Conservation (phyloP, 1,284 basidiomycete genomes). For the Marasmius oreades region DNA sequence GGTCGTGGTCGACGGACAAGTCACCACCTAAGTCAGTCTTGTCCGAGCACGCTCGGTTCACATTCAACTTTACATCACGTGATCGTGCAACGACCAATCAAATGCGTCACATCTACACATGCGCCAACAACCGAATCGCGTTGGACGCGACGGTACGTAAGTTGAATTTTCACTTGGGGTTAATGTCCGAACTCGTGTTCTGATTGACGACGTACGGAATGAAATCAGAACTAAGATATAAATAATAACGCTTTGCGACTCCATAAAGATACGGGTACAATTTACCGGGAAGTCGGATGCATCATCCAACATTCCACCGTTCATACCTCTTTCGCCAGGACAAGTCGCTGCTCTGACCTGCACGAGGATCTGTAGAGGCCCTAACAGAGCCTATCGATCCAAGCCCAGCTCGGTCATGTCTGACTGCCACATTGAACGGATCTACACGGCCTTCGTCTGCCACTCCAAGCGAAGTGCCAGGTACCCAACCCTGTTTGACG, state of each 20-base stretch:
- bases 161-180: background rate
- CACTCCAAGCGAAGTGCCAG: slow-evolving; percentile 56
- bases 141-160: background rate
- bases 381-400: slow-evolving; percentile 34
- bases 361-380: background rate
- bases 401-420: slow-evolving; percentile 47
- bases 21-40: background rate
- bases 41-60: background rate
- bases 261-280: too few relatives aligned
- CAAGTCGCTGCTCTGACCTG: too few relatives aligned
- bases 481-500: slow-evolving; percentile 71
- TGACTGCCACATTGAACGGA: slow-evolving; percentile 48
- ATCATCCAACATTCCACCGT: too few relatives aligned
- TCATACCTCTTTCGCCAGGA: too few relatives aligned
- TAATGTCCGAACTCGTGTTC: background rate
- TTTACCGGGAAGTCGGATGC: too few relatives aligned
- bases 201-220: background rate
- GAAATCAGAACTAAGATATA: background rate
- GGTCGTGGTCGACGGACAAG: slow-evolving; percentile 4
- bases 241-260: too few relatives aligned
- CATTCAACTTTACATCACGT: slow-evolving; percentile 3
- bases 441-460: slow-evolving; percentile 41
- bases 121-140: background rate
- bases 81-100: slow-evolving; percentile 4
- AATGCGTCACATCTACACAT: background rate